Base-by-base conservation (phyloP, 306 rosid species). In the Mucuna pruriens region DNA sequence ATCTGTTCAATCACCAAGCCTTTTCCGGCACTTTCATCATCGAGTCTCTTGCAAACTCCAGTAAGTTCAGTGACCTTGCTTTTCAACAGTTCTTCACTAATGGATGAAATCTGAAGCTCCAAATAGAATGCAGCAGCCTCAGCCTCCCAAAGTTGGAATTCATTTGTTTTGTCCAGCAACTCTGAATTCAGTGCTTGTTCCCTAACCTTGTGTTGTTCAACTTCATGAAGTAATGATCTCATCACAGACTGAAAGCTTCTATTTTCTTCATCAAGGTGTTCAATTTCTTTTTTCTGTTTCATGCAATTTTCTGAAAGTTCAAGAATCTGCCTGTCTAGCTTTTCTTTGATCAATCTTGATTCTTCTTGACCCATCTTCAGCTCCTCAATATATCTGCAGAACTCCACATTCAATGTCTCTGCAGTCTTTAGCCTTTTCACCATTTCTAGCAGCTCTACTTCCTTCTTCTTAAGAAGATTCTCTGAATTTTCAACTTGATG, bases 61-160 rank as follows among this genome's bases (percentile, higher is more conserved):
- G 86, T 52, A 60, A 96, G 94, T 70, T 96, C 99, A 49, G 84
- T 85, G 20, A 96, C 90, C 84, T 88, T 92, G 29, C 88, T 80
- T 90, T 87, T 92, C 74, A 92, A 86, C 69, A 96, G 86, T 64
- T 85, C 89, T 85, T 91, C 97, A 77, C 86, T 89, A 15, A 87
- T 83, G 63, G 97, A 86, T 42, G 94, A 93, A 66, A 90, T 80
- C 73, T 93, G 99, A 79, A 92, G 89, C 87, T 93, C 94, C 49
- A 88, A 89, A 83, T 89, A 96, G 79, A 93, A 92, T 64, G 94
- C 51, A 16, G 91, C 80, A 71, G 99, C 98, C 83, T 93, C 98
- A 57, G 90, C 87, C 61, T 93, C 99, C 92, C 91, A 96, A 23
- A 89, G 88, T 79, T 93, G 91, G 82, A 85, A 86, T 42, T 90